A percentile compares a stretch with the other conserved stretches of the same genome.
These are phyloP conservation scores for Volvox reticuliferus DNA, from an alignment of 139 green algal genomes.

Conservation along the genomic window DNA sequence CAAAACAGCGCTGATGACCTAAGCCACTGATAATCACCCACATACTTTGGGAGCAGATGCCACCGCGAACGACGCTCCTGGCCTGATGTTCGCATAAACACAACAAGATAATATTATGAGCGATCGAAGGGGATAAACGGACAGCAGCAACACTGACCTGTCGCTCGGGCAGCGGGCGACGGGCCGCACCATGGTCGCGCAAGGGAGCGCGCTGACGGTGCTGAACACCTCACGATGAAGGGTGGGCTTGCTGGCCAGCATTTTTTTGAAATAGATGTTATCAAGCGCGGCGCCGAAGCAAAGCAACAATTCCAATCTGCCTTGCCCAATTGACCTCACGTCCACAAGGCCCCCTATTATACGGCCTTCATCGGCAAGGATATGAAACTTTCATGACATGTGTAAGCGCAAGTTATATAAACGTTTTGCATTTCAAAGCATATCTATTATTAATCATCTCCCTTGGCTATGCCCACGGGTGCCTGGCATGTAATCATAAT, in stretches of 20 bases:
- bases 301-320: background rate
- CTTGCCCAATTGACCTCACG: background rate
- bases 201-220: conserved; percentile 9
- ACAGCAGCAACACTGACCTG: conserved; percentile 1
- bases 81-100: background rate
- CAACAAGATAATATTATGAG: background rate
- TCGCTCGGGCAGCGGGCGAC: conserved; percentile 13
- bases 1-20: background rate
- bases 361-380: background rate
- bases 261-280: background rate
- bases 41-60: conserved; percentile 7
- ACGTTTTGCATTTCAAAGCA: too few relatives aligned
- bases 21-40: background rate
- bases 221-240: conserved; percentile 17
- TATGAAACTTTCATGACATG: too few relatives aligned
- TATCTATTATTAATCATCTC: too few relatives aligned
- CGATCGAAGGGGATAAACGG: background rate
- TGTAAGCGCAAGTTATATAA: too few relatives aligned
- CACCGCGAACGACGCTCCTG: background rate
- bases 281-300: background rate
- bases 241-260: conserved; percentile 29
- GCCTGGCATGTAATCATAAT: too few relatives aligned
- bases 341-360: conserved; percentile 5
- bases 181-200: background rate
- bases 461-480: too few relatives aligned